A percentile compares a stretch with the other conserved stretches of the same genome.
Conservation (phyloP, 129 eudicot genomes). For the Pittosporum tobira region DNA sequence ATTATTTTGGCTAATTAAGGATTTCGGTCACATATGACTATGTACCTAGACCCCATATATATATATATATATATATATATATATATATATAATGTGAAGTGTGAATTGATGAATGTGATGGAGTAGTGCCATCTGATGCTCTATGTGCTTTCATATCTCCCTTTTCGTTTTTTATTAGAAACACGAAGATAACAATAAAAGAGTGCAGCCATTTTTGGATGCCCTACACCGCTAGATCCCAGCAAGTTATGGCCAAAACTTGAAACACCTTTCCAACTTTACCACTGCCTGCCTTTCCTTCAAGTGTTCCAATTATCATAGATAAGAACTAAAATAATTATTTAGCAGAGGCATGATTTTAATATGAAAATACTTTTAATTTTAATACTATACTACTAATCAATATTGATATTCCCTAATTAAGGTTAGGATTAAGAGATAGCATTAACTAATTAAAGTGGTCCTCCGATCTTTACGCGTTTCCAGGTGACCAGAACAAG, state of each 20-base stretch:
- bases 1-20: too few species aligned
- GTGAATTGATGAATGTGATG: not conserved
- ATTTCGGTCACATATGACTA: too few species aligned
- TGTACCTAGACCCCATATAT: not conserved
- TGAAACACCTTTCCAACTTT: conserved; percentile 31
- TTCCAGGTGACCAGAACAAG: too few species aligned
- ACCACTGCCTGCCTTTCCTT: conserved; percentile 8
- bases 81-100: not conserved
- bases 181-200: conserved; percentile 43
- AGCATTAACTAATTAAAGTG: too few species aligned
- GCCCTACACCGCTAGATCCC: conserved; percentile 40
- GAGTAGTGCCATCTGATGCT: not conserved
- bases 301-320: not conserved
- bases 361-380: too few species aligned
- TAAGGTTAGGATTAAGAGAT: too few species aligned
- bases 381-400: too few species aligned
- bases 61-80: not conserved
- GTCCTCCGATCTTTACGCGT: too few species aligned
- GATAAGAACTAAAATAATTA: too few species aligned
- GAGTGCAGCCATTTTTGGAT: conserved; percentile 55
- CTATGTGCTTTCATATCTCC: conserved; percentile 8
- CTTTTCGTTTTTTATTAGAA: conserved; percentile 13
- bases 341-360: too few species aligned
- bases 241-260: conserved; percentile 33
- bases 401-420: too few species aligned